phyloP scores from a whole-genome alignment of 2,329 filamentous ascomycete genomes.

The Fusarium brachygibbosum region DNA sequence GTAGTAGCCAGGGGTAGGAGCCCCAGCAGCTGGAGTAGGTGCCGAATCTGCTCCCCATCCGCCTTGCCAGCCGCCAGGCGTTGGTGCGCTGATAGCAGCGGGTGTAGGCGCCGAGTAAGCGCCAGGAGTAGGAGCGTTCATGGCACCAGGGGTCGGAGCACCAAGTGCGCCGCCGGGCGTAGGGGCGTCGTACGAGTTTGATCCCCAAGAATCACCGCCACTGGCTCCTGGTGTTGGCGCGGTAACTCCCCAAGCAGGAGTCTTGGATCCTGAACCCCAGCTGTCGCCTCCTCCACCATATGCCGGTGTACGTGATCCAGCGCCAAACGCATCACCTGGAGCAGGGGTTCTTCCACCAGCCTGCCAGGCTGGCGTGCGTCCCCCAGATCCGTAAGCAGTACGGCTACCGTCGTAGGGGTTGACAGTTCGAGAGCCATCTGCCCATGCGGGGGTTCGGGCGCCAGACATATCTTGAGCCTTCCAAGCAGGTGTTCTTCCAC shows the following conservation, averaged over 20 bases:
- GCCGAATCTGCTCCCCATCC: constrained; percentile 74
- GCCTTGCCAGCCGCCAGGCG: constrained; percentile 74
- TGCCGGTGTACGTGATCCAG: constrained; percentile 77
- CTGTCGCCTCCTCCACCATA: constrained; percentile 71
- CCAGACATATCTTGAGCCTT: constrained; percentile 66
- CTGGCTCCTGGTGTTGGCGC: constrained; percentile 71
- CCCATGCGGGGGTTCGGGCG: constrained; percentile 78
- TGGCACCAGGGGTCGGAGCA: constrained; percentile 71
- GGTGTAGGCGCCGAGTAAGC: constrained; percentile 76
- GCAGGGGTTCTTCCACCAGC: constrained; percentile 81
- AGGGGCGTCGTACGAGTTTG: constrained; percentile 75
- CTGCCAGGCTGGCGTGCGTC: constrained; percentile 82
- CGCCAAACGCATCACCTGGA: constrained; percentile 70
- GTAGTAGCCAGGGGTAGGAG: constrained; percentile 77
- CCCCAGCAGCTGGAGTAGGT: constrained; percentile 74
- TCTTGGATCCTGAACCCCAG: constrained; percentile 79
- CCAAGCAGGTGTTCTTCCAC: constrained; percentile 74
- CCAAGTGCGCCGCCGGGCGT: constrained; percentile 72
- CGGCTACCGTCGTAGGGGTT: constrained; percentile 80
- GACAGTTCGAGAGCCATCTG: constrained; percentile 74
- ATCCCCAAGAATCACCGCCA: constrained; percentile 70
- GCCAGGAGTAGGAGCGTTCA: constrained; percentile 79
- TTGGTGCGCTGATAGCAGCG: constrained; percentile 74
- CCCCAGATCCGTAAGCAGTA: constrained; percentile 81
- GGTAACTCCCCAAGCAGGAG: constrained; percentile 77